Evolutionary conservation across 768 basidiomycete species (phyloP).

Genomic region (Hirschioporus abietinus): DNA sequence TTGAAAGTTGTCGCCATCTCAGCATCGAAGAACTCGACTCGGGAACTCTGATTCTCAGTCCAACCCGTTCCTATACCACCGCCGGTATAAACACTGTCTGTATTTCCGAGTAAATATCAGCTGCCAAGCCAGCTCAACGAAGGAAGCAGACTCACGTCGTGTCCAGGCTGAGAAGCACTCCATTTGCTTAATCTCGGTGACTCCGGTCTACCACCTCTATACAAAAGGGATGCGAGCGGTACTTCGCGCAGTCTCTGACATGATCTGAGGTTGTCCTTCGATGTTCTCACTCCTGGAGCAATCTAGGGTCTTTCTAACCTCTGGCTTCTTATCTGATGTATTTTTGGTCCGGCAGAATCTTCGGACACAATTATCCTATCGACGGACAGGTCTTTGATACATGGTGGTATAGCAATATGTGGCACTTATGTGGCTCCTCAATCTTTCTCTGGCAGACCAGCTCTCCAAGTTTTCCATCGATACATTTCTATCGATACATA

Average conservation of each 20-base stretch:
- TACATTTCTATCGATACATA: not conserved
- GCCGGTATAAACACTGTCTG: not conserved
- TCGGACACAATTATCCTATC: not conserved
- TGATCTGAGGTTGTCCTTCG: not conserved
- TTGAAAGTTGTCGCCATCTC: no score
- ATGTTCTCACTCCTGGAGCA: not conserved
- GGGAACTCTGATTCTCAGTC: no score
- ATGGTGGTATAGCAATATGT: not conserved
- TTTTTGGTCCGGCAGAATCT: not conserved
- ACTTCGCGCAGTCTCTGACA: not conserved
- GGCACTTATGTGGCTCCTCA: not conserved
- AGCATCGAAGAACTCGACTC: no score
- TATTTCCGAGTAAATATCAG: not conserved
- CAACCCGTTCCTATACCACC: no score
- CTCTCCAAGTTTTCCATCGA: not conserved
- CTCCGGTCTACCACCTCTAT: not conserved
- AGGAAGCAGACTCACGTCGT: not conserved
- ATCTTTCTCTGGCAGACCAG: not conserved
- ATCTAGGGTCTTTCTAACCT: not conserved
- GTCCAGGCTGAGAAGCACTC: not conserved
- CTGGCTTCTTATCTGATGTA: not conserved
- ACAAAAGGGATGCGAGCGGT: not conserved
- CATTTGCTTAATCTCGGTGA: not conserved
- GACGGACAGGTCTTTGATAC: not conserved
- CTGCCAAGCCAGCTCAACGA: not conserved